phyloP scores from a whole-genome alignment of 2,329 filamentous ascomycete species.

The Phialophora chinensis region DNA sequence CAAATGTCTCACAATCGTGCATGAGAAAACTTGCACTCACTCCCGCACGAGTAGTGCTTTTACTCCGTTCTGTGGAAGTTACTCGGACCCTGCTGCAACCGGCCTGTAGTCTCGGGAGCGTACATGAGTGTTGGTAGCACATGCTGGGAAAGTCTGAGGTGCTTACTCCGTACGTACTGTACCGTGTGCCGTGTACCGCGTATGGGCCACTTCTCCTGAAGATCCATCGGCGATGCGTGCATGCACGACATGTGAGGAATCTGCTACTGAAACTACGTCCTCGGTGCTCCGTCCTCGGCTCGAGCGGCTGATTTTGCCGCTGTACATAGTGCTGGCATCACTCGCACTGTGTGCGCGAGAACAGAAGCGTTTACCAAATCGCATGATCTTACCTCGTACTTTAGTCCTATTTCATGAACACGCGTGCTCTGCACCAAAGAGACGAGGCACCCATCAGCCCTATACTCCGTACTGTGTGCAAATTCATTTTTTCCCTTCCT shows the following conservation, averaged over 20 bases:
- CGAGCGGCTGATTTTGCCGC: background rate
- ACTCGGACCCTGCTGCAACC: background rate
- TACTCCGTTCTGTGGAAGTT: background rate
- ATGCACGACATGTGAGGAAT: background rate
- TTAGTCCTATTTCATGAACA: background rate
- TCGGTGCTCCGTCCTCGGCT: background rate
- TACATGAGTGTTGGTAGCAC: slow-evolving; percentile 25
- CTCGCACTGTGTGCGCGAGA: background rate
- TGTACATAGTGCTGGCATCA: background rate
- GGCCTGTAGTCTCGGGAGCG: slow-evolving; percentile 11
- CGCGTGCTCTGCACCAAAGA: no score
- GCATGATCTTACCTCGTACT: background rate
- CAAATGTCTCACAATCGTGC: slow-evolving; percentile 25
- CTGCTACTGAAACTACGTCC: background rate
- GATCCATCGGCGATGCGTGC: slow-evolving; percentile 14
- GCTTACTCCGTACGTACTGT: background rate
- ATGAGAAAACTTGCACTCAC: background rate
- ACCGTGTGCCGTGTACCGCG: background rate
- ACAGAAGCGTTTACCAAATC: background rate
- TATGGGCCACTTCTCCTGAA: slow-evolving; percentile 23
- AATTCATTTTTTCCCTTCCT: no score
- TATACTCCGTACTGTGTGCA: background rate
- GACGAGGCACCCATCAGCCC: no score
- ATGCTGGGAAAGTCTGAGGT: slow-evolving; percentile 7
- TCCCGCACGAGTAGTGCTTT: background rate